Evolutionary conservation across 768 basidiomycete genomes (phyloP).

Genomic region (Russula earlei): DNA sequence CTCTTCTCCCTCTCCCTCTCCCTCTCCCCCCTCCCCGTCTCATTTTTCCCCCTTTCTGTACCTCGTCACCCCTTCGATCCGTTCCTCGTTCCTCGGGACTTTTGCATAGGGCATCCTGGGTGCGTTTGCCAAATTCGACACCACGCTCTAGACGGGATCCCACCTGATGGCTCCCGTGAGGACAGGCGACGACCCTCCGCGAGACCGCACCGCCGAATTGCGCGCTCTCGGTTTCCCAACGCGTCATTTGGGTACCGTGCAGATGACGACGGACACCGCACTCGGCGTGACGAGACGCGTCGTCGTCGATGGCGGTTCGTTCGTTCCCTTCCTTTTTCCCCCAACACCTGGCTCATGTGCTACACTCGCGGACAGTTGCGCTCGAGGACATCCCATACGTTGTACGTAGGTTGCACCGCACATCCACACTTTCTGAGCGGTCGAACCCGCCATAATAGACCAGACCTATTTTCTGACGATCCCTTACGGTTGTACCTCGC

Average conservation of each 20-base stretch:
- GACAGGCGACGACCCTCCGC: conserved; percentile 88
- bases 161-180: no score
- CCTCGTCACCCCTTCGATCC: no score
- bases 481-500: not conserved
- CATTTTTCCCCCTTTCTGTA: no score
- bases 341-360: not conserved
- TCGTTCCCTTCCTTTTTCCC: not conserved
- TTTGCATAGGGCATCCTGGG: not conserved
- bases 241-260: conserved; percentile 75
- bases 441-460: no score
- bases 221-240: conserved; percentile 79
- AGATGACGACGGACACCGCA: conserved; percentile 99
- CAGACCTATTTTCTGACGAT: no score
- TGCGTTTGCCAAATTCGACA: not conserved
- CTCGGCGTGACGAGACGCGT: conserved; percentile 83
- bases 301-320: conserved; percentile 57
- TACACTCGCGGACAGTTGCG: conserved; percentile 36
- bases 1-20: no score
- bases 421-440: no score
- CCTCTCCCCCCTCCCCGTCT: not conserved
- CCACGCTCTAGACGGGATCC: no score
- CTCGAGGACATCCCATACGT: conserved; percentile 66
- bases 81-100: not conserved
- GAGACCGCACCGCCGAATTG: conserved; percentile 86
- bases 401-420: conserved; percentile 33